Evolutionary conservation across 2,329 filamentous ascomycete species (phyloP).

Genomic region (Aspergillus sojae): DNA sequence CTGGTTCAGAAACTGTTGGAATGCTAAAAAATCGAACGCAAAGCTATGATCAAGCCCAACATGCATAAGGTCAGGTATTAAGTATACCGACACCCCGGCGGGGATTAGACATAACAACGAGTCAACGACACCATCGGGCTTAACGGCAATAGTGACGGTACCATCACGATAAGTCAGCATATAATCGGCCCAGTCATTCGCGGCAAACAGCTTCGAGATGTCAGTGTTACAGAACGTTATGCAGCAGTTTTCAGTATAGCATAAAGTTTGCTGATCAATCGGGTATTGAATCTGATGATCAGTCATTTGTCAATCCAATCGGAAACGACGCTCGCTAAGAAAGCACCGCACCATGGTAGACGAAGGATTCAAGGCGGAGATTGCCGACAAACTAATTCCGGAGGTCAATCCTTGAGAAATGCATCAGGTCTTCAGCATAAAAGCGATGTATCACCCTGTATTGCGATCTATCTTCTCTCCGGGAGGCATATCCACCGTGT

Average conservation of each 20-base stretch:
- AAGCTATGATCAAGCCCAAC: neutral
- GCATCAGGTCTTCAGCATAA: neutral
- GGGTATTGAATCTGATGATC: neutral
- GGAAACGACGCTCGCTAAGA: neutral
- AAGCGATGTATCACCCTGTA: neutral
- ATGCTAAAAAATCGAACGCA: neutral
- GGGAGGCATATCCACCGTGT: no score
- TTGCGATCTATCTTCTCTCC: neutral
- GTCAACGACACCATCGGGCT: neutral
- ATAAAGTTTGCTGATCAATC: neutral
- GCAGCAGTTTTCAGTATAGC: neutral
- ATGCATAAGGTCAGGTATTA: neutral
- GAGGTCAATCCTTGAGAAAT: neutral
- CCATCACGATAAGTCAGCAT: neutral
- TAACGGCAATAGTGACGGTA: neutral
- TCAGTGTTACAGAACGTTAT: neutral
- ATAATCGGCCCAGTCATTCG: neutral
- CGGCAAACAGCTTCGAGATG: neutral
- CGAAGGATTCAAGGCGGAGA: neutral
- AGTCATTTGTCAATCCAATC: neutral
- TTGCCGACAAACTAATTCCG: neutral
- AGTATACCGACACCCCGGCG: neutral
- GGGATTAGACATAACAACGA: neutral
- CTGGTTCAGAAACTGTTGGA: neutral
- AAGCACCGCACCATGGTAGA: neutral